These are phyloP conservation scores for Wickerhamiella kurtzmanii DNA, from an alignment of 805 yeast species.

Conservation along the genomic window DNA sequence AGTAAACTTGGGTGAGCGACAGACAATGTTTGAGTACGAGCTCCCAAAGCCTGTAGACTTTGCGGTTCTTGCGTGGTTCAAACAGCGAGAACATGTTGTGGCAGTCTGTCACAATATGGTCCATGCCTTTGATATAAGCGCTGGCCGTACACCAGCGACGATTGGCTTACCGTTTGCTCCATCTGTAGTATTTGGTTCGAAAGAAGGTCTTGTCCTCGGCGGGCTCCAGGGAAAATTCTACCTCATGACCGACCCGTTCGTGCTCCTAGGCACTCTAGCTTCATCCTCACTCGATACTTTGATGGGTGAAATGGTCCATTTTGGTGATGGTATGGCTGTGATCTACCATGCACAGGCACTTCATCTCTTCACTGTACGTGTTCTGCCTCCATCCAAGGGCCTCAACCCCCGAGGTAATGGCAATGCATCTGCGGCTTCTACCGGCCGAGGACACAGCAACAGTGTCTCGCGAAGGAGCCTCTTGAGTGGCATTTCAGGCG, in stretches of 20 bases:
- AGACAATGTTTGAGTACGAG: not conserved
- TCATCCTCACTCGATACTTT: not conserved
- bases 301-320: not conserved
- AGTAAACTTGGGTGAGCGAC: not conserved
- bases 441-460: not conserved
- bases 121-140: not conserved
- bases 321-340: not conserved
- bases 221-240: not conserved
- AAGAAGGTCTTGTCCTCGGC: not conserved
- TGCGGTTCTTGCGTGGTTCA: not conserved
- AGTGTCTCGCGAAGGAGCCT: not conserved
- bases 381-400: not conserved
- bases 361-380: not conserved
- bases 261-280: not conserved
- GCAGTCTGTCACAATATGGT: not conserved
- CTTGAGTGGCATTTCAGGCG: not conserved
- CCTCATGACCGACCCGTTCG: not conserved
- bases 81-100: not conserved
- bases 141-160: not conserved
- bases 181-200: not conserved
- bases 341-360: not conserved
- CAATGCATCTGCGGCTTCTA: not conserved
- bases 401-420: not conserved
- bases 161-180: not conserved
- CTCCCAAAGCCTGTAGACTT: not conserved